Evolutionary conservation across 208 protist species (phyloP), one percentile per base, ranked within the genome.

Genomic region (Acanthamoeba culbertsoni): DNA sequence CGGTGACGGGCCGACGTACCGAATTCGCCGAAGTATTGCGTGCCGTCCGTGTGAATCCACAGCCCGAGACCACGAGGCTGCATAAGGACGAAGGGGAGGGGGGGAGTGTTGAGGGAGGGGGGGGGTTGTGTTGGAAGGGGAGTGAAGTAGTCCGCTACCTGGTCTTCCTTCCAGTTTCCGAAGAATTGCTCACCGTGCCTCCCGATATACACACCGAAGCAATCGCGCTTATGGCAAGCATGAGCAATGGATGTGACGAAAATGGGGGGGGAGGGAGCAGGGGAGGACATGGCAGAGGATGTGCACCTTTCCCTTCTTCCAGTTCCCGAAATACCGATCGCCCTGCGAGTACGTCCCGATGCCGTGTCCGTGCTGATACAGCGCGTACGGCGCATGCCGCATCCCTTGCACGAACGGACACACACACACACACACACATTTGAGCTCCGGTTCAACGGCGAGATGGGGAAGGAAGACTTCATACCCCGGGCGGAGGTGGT

Each of bases 221-320:
- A 14, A 68, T 90, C 82, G 23, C 82, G 46, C 82, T 90, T n/a
- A n/a, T n/a, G n/a, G n/a, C n/a, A n/a, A n/a, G n/a, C n/a, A n/a
- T n/a, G n/a, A n/a, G n/a, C n/a, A n/a, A n/a, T n/a, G 20, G 20
- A 42, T 33, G 40, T 3, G 28, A n/a, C 37, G 1, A 0, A 42
- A 23, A 16, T 45, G 33, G 5, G 43, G 63, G 35, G 26, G 5
- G 7, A 16, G 62, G 14, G 0, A n/a, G n/a, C n/a, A n/a, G 1
- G 14, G 57, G 57, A n/a, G 40, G 33, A n/a, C 6, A 16, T 6
- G 51, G 12, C 26, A 62, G 28, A 62, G 5, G 20, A 10, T 18
- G 46, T 28, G 46, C 33, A 90, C 82, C 42, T 90, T 90, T 26
- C 82, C 82, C 53, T 90, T 90, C 55, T 68, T 90, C 82, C 82